phyloP scores from a whole-genome alignment of 2,329 filamentous ascomycete species.

The Fusarium sororula region DNA sequence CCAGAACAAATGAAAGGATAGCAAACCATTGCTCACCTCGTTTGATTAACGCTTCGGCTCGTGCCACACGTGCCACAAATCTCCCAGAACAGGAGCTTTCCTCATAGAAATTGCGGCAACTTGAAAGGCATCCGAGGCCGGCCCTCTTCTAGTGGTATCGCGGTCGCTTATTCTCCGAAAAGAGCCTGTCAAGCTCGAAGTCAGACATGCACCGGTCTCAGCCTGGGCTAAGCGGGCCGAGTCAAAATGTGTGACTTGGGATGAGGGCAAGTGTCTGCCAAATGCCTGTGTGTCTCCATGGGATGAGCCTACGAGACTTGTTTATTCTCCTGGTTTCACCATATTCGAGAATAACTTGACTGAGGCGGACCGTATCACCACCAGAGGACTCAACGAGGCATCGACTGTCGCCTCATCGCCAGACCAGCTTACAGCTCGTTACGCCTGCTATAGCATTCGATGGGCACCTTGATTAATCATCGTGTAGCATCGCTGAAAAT shows the following conservation, averaged over 20 bases:
- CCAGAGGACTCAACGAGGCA: slow-evolving; percentile 23
- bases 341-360: slow-evolving; percentile 43
- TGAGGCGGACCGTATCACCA: slow-evolving; percentile 34
- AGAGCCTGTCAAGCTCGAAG: slow-evolving; percentile 41
- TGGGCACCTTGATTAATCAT: neutral
- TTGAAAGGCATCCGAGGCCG: slow-evolving; percentile 23
- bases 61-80: slow-evolving; percentile 29
- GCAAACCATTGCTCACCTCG: slow-evolving; percentile 16
- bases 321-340: slow-evolving; percentile 37
- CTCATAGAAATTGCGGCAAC: slow-evolving; percentile 21
- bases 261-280: slow-evolving; percentile 18
- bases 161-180: slow-evolving; percentile 33
- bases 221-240: slow-evolving; percentile 41
- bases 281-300: slow-evolving; percentile 27
- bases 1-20: neutral
- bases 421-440: slow-evolving; percentile 8
- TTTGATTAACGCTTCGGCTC: slow-evolving; percentile 17
- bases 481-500: neutral
- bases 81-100: slow-evolving; percentile 24
- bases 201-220: slow-evolving; percentile 39
- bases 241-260: slow-evolving; percentile 38
- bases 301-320: slow-evolving; percentile 24
- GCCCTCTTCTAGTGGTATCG: slow-evolving; percentile 14
- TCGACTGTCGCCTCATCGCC: slow-evolving; percentile 10
- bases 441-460: neutral